Base-by-base conservation (phyloP, 2,329 filamentous ascomycete species). In the Myriosclerotinia scirpicola region DNA sequence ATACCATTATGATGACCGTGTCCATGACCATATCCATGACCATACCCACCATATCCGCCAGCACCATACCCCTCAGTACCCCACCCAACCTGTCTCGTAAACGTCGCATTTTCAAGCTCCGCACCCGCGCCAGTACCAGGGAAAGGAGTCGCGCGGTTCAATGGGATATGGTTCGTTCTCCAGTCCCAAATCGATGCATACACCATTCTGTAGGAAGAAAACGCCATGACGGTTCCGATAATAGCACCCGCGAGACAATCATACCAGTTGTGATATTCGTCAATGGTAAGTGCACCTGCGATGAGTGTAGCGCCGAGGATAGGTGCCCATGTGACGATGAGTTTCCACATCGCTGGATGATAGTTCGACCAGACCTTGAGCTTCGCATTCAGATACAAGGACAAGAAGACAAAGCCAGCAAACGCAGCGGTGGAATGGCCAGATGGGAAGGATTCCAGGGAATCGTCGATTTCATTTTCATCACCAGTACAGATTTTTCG, bases 191-290 rank as follows among this genome's bases (percentile, higher is more conserved):
- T 80, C 11, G 83, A 80, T 0, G 87, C 87, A 71, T 89, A 91
- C 2, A 85, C 82, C 86, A 89, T 89, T 64, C 89, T 80, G 75
- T 90, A 91, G 0, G 83, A 76, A 1, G 82, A 84, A 72, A 90
- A 87, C 0, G 88, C 89, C 77, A 90, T 85, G 67, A 85, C 74
- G 2, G 84, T 87, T 2, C 89, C 89, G 55, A 91, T 89, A 52
- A 84, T 74, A 0, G 83, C 88, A 6, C 89, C 89, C 0, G 86
- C 87, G 0, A 90, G 67, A n/a, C 90, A 80, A 66, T 92, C 89
- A 68, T 91, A 91, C 87, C 88, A 90, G 77, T 92, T 88, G 78
- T 93, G 90, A 75, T 82, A 90, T 75, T 90, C 85, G 70, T 92
- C 87, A 66, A 92, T 90, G 0, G 88, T 90, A 12, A 92, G 78